Percentiles rank a stretch among this genome's conserved stretches.
phyloP scores from a whole-genome alignment of 345 rosid genomes.

The Geranium brycei region DNA sequence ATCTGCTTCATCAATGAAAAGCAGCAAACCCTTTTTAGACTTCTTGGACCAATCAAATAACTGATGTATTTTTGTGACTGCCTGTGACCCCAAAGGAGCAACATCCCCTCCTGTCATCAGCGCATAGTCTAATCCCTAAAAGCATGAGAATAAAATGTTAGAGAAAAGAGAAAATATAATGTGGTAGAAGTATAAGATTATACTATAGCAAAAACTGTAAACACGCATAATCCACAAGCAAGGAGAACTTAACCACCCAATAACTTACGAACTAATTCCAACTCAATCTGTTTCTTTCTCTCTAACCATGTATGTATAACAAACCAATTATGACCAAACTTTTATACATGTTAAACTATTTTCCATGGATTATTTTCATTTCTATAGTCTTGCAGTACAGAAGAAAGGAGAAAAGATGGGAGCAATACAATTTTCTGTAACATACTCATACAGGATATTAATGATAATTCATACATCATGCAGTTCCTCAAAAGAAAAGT shows the following conservation, averaged over 20 bases:
- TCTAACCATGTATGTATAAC: neutral
- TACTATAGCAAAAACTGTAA: neutral
- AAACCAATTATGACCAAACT: neutral
- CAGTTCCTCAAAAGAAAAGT: too few species aligned
- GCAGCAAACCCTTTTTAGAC: slow-evolving; percentile 68
- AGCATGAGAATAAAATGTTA: slow-evolving; percentile 8
- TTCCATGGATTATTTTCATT: neutral
- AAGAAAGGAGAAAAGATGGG: neutral
- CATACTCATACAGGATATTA: too few species aligned
- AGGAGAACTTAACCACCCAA: neutral
- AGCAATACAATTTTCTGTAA: neutral
- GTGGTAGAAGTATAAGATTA: neutral
- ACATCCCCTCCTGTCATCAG: slow-evolving; percentile 99
- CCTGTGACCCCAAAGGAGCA: slow-evolving; percentile 94
- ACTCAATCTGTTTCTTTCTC: too few species aligned
- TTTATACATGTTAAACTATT: too few species aligned
- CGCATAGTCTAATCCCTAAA: slow-evolving; percentile 94
- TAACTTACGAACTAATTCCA: too few species aligned
- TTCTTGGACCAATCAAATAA: slow-evolving; percentile 94
- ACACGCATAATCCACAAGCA: neutral
- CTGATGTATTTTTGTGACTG: slow-evolving; percentile 96
- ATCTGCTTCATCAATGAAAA: slow-evolving; percentile 97
- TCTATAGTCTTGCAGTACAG: neutral
- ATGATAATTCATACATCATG: too few species aligned
- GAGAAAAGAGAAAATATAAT: slow-evolving; percentile 2